Conservation (phyloP, 768 basidiomycete species). For the Exidia glandulosa region DNA sequence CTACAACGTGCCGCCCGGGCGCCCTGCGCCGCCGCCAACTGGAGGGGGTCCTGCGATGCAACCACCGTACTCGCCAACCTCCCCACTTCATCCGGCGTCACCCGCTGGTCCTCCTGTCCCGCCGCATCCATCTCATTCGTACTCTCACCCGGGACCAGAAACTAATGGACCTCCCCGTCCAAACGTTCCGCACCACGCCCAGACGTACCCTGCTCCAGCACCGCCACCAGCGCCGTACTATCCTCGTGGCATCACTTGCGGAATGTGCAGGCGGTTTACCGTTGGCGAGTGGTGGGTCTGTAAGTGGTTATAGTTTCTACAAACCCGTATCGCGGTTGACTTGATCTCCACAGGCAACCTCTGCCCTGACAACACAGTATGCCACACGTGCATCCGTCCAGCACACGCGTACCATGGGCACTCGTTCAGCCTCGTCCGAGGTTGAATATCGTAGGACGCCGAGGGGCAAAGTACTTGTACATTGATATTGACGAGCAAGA, state of each 20-base stretch:
- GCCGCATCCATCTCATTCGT: too few relatives aligned
- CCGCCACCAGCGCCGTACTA: not conserved
- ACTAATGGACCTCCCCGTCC: too few relatives aligned
- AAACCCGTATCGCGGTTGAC: not conserved
- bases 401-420: not conserved
- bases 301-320: not conserved
- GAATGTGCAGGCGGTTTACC: not conserved
- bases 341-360: not conserved
- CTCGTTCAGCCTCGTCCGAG: not conserved
- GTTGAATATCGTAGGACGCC: not conserved
- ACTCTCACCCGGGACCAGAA: too few relatives aligned
- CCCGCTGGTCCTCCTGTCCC: not conserved
- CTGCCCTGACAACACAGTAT: not conserved
- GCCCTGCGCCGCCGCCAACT: too few relatives aligned
- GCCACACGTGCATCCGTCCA: not conserved
- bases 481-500: too few relatives aligned
- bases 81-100: not conserved
- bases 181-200: too few relatives aligned
- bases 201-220: not conserved
- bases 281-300: not conserved
- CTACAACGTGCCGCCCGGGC: not conserved
- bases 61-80: not conserved
- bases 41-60: not conserved
- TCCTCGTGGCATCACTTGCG: not conserved
- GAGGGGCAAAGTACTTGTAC: too few relatives aligned